phyloP scores from a whole-genome alignment of 1,284 basidiomycete species.

The Phylloboletellus chloephorus region DNA sequence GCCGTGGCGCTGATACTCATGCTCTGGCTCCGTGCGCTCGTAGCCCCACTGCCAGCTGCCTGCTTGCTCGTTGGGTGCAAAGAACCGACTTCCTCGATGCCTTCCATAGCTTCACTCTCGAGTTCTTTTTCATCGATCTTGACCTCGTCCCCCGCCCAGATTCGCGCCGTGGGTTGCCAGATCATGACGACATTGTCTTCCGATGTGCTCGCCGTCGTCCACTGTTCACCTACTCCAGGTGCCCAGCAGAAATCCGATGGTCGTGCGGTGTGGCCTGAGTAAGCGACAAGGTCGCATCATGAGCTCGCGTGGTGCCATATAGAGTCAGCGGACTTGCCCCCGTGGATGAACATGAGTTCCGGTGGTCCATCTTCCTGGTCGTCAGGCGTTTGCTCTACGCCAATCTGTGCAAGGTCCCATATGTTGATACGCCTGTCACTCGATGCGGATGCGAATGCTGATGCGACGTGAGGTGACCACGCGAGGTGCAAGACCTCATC shows the following conservation, averaged over 20 bases:
- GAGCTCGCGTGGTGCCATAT: not conserved
- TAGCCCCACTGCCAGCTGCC: constrained; percentile 23
- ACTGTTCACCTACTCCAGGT: constrained; percentile 66
- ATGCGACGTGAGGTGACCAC: constrained; percentile 92
- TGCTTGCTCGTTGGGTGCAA: constrained; percentile 21
- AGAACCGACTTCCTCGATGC: constrained; percentile 44
- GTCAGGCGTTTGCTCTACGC: constrained; percentile 94
- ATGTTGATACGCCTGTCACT: constrained; percentile 92
- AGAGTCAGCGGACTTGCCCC: constrained; percentile 45
- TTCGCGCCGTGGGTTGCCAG: constrained; percentile 83
- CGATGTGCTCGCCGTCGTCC: constrained; percentile 73
- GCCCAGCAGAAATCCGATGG: constrained; percentile 86
- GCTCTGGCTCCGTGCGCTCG: constrained; percentile 44
- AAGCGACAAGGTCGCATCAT: not conserved
- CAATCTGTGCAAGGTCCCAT: constrained; percentile 93
- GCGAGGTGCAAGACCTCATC: constrained; percentile 93
- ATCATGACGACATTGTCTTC: constrained; percentile 87
- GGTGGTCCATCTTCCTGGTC: constrained; percentile 98
- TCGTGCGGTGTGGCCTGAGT: constrained; percentile 68
- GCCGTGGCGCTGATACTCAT: constrained; percentile 46
- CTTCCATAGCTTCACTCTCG: constrained; percentile 72
- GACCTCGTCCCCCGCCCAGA: constrained; percentile 80
- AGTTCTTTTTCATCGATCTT: constrained; percentile 74
- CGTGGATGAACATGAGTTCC: constrained; percentile 89
- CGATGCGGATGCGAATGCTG: constrained; percentile 88